Conservation (phyloP, 1,284 basidiomycete species). For the Ganoderma boninense region DNA sequence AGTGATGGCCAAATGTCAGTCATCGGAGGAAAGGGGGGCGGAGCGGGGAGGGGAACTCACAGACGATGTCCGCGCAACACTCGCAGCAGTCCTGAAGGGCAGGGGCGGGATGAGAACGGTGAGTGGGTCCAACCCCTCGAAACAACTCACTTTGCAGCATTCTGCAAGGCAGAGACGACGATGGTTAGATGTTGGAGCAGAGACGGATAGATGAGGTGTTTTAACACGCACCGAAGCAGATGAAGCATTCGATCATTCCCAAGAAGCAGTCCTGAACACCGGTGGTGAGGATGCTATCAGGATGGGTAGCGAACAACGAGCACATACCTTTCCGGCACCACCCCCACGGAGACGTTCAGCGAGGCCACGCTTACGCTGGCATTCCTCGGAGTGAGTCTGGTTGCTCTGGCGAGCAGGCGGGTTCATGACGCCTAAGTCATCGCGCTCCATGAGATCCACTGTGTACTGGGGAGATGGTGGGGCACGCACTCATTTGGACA, state of each 20-base stretch:
- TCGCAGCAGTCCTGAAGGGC: constrained; percentile 50
- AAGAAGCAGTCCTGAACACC: constrained; percentile 64
- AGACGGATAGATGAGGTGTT: background rate
- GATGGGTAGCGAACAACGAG: background rate
- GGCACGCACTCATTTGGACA: constrained; percentile 61
- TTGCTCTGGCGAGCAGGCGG: constrained; percentile 42
- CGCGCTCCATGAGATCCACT: background rate
- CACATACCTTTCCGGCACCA: constrained; percentile 63
- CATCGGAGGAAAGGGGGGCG: background rate
- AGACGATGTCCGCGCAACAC: constrained; percentile 52
- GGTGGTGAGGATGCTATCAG: constrained; percentile 18
- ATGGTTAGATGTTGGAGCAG: background rate
- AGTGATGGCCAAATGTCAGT: constrained; percentile 7
- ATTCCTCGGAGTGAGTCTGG: constrained; percentile 42
- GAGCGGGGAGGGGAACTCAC: constrained; percentile 40
- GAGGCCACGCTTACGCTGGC: constrained; percentile 45
- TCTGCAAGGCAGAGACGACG: constrained; percentile 33
- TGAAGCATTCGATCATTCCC: constrained; percentile 64
- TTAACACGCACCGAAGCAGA: constrained; percentile 64
- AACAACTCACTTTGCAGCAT: constrained; percentile 46
- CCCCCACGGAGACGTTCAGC: constrained; percentile 66
- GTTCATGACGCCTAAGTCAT: constrained; percentile 48
- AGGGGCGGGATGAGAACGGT: constrained; percentile 10
- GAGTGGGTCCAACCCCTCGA: background rate
- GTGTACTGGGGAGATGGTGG: no score